These are phyloP conservation scores for Suhomyces kunorum DNA, from an alignment of 1,139 yeast genomes.

Conservation along the genomic window DNA sequence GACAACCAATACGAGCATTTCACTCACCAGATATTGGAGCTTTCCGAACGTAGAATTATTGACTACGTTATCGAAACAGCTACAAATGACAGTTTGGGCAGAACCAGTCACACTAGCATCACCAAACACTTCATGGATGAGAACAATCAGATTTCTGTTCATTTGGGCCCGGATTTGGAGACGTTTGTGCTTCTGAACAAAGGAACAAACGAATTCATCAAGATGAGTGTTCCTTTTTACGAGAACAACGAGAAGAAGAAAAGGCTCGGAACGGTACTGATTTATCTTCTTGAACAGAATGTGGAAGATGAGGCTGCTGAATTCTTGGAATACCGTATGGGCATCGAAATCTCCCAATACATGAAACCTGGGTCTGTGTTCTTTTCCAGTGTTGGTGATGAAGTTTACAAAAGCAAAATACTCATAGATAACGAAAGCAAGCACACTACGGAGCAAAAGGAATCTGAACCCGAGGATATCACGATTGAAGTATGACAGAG, in stretches of 20 bases:
- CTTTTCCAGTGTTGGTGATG: slow-evolving; percentile 17
- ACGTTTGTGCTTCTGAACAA: slow-evolving; percentile 17
- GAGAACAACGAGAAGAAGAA: slow-evolving; percentile 21
- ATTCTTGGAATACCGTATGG: slow-evolving; percentile 24
- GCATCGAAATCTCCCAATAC: slow-evolving; percentile 32
- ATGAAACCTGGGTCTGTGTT: slow-evolving; percentile 11
- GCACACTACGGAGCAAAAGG: slow-evolving; percentile 1
- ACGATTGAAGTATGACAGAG: slow-evolving; percentile 12
- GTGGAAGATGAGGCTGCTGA: slow-evolving; percentile 8
- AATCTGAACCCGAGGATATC: slow-evolving; percentile 9
- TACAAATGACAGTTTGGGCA: slow-evolving; percentile 7
- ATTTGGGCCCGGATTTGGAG: slow-evolving; percentile 15
- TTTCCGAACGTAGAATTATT: slow-evolving; percentile 28
- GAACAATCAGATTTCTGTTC: slow-evolving; percentile 32
- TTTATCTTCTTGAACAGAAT: slow-evolving; percentile 29
- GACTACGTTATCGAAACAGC: slow-evolving; percentile 14
- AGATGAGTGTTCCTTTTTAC: slow-evolving; percentile 36
- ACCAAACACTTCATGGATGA: slow-evolving; percentile 26
- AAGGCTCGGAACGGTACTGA: slow-evolving; percentile 37
- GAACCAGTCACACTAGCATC: not conserved
- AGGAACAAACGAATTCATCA: slow-evolving; percentile 27
- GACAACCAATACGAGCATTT: slow-evolving; percentile 43
- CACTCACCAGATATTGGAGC: slow-evolving; percentile 30
- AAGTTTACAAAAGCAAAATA: slow-evolving; percentile 20
- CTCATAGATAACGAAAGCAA: slow-evolving; percentile 10